Conservation (phyloP, 306 rosid genomes). For the Fagus sylvatica region DNA sequence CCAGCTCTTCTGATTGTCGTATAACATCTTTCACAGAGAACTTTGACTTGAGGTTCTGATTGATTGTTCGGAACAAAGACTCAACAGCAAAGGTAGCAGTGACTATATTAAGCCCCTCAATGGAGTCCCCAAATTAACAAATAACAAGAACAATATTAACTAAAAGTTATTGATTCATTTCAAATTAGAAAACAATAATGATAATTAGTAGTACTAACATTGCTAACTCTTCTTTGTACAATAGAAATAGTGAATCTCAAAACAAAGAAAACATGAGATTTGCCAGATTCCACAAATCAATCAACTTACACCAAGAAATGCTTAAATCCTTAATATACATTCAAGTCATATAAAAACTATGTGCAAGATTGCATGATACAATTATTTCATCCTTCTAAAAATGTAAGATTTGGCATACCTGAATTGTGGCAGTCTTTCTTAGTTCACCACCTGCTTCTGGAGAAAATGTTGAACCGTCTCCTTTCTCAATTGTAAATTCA, state of each 20-base stretch:
- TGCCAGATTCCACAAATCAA: background rate
- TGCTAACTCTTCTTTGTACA: background rate
- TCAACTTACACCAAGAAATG: background rate
- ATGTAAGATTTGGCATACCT: constrained; percentile 41
- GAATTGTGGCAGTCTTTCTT: constrained; percentile 69
- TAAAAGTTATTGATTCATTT: background rate
- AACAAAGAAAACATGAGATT: background rate
- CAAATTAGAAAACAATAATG: background rate
- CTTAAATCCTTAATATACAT: background rate
- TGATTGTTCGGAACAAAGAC: background rate
- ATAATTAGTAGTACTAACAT: background rate
- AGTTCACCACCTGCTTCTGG: constrained; percentile 75
- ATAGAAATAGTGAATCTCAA: background rate
- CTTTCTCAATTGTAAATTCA: constrained; percentile 79
- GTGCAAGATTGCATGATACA: background rate
- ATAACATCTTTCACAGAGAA: background rate
- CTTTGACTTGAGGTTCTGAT: background rate
- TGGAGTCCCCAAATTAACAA: background rate
- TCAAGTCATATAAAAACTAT: background rate
- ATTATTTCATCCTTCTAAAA: background rate
- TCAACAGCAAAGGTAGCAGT: background rate
- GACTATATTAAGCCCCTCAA: background rate
- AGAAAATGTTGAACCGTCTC: constrained; percentile 80
- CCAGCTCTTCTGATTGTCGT: background rate
- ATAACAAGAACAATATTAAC: background rate